Evolutionary conservation across 495 filamentous ascomycete species (phyloP), one percentile per base, ranked within the genome.

Genomic region (Podospora didyma): DNA sequence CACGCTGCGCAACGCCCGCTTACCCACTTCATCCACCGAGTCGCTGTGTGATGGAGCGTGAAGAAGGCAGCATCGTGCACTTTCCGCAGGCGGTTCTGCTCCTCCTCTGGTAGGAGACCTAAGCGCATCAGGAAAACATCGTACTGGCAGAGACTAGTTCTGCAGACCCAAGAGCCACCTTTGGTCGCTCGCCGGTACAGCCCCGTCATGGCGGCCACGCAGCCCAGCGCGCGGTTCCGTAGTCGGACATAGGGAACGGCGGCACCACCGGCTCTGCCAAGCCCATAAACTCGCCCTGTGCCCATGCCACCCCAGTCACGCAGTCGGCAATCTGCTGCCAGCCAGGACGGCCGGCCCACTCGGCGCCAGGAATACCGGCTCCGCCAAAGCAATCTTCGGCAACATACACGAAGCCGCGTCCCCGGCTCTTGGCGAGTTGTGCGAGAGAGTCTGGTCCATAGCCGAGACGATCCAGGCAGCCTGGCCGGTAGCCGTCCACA

Each of bases 181-280:
- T 75, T 61, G 28, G 74, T 82, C 3, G 84, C 83, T 22, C 86
- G 82, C 53, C 78, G 73, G 57, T 79, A 84, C 16, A 90, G 78
- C 23, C 85, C 86, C 0, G 75, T 75, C 46, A 89, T 73, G 4
- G 84, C 86, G 24, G 84, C 83, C 57, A 86, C 79, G 24, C 80
- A 79, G 20, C 86, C 86, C 71, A 87, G 81, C 59, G 65, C 75
- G 3, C 82, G 2, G 88, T 89, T 26, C 88, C 85, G 68, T 93
- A 91, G 71, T 91, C 89, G 37, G 84, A 89, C 75, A 89, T 90
- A 21, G 88, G 89, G 69, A 90, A 91, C 0, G 87, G 87, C 47
- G 88, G 89, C 0, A 90, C 82, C n/a, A 90, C 81, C 3, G 88
- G 88, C 58, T 84, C 83, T 11, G 79, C 63, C 10, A 83, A 71